Evolutionary conservation across 2,329 filamentous ascomycete genomes (phyloP), one percentile per base, ranked within the genome.

Genomic region (Lachnellula occidentalis): DNA sequence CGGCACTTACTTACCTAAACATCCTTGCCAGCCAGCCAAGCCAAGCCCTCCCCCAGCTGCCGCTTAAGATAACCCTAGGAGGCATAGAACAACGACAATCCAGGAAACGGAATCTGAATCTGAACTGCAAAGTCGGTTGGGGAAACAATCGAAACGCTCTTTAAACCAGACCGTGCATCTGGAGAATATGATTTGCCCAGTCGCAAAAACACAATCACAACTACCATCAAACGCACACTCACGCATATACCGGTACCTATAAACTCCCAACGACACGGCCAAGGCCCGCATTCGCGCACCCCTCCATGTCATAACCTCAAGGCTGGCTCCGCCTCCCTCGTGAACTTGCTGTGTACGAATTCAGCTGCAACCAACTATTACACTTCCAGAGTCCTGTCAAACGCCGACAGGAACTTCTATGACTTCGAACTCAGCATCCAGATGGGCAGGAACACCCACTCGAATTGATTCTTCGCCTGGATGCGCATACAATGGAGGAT

Each of bases 401-500:
- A 6, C 8, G 12, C 19, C 34, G 21, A 22, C 8, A 41, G 24
- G 31, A 24, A 14, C 31, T 43, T 54, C 48, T 58, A 61, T 64
- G 54, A 57, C 46, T 56, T 50, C 50, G 47, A 52, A 42, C 31
- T 53, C 53, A 48, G 21, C 36, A 21, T 48, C 47, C 60, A 56
- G 55, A 63, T 63, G 61, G 64, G 58, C 59, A 53, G 48, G 51
- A 53, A 60, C 50, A 50, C 31, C 49, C 53, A 52, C 48, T 37
- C 45, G 42, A 41, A 24, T 50, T 49, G 53, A 52, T 53, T 34
- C 36, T 53, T 51, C 48, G 54, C 49, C 54, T 54, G 46, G 47
- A 51, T 54, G 45, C 37, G 42, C 54, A 56, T 53, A 51, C 34
- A 43, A 78, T 79, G 76, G 73, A 75, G 59, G 70, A 74, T 59